Evolutionary conservation across 768 basidiomycete genomes (phyloP), one percentile per base, ranked within the genome.

Genomic region (Mrakia hoshinonis): DNA sequence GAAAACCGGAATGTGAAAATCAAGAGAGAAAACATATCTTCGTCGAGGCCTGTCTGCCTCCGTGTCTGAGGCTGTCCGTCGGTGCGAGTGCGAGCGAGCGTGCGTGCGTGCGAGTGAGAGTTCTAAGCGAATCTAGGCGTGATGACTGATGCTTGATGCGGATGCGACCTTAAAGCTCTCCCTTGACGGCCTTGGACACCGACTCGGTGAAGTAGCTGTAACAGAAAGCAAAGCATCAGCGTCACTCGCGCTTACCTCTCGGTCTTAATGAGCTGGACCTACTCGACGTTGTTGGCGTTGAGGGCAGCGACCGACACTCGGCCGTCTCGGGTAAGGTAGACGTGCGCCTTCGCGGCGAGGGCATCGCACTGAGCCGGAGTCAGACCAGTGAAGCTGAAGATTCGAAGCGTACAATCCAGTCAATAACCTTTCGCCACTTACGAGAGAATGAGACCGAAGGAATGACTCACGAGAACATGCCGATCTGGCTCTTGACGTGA

Each of bases 291-390:
- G 77, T 81, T 78, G 73, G 81, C 81, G 83, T 94, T 95, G 77
- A 95, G 81, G 43, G 91, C 92, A 73, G 92, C 91, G 91, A 94
- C 95, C 54, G 90, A 91, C 76, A 94, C 92, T 75, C 92, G 72
- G 4, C 71, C 73, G 31, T 72, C 71, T 11, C 65, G 36, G 4
- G 71, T 72, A 38, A 72, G 58, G 46, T 70, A 95, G 74, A 95
- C 83, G 78, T 94, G 91, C 4, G 90, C 90, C 78, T 89, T 90
- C 79, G 92, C 86, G 20, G 92, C 90, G 65, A 95, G 84, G 6
- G 83, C 84, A 76, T 89, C 88, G 74, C 90, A 90, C 75, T 96
- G 93, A 5, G 84, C 82, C 31, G 87, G 82, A 73, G 85, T 87
- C 76, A 95, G 81, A 26, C 93, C 93, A 58, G 92, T 95, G 83